Evolutionary conservation across 805 yeast species (phyloP).

Genomic region (Starmerella scarabaei): DNA sequence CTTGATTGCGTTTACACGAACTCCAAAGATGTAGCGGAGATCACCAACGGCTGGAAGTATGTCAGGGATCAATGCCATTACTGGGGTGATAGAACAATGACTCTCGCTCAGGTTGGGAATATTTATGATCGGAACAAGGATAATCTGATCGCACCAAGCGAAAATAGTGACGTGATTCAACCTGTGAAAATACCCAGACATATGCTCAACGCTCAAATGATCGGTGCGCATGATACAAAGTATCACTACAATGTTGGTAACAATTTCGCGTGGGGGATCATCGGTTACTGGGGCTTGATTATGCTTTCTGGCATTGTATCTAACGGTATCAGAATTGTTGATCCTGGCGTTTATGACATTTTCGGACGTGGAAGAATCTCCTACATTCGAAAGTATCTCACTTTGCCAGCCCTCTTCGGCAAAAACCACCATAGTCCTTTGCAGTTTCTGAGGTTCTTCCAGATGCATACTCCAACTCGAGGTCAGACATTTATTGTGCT

Average conservation of each 20-base stretch:
- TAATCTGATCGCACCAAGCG: conserved; percentile 15
- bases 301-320: conserved; percentile 18
- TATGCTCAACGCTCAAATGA: conserved; percentile 13
- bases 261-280: conserved; percentile 22
- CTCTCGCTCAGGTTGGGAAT: conserved; percentile 20
- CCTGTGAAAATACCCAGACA: conserved; percentile 17
- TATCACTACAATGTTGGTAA: conserved; percentile 25
- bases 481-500: conserved; percentile 31
- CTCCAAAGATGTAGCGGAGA: conserved; percentile 19
- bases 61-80: conserved; percentile 23
- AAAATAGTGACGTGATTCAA: conserved; percentile 4
- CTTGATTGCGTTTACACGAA: conserved; percentile 22
- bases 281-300: conserved; percentile 26
- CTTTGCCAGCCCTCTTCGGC: conserved; percentile 27
- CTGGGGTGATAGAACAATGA: conserved; percentile 22
- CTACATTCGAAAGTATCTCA: conserved; percentile 22
- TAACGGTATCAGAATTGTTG: conserved; percentile 18
- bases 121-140: conserved; percentile 26
- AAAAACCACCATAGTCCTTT: conserved; percentile 24
- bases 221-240: conserved; percentile 22
- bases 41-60: conserved; percentile 21
- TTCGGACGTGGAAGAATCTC: conserved; percentile 21
- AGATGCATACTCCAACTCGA: conserved; percentile 31
- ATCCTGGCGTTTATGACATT: conserved; percentile 24
- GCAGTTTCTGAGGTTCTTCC: conserved; percentile 11